Conservation (phyloP, 2,329 filamentous ascomycete genomes). For the Fusarium austroafricanum region DNA sequence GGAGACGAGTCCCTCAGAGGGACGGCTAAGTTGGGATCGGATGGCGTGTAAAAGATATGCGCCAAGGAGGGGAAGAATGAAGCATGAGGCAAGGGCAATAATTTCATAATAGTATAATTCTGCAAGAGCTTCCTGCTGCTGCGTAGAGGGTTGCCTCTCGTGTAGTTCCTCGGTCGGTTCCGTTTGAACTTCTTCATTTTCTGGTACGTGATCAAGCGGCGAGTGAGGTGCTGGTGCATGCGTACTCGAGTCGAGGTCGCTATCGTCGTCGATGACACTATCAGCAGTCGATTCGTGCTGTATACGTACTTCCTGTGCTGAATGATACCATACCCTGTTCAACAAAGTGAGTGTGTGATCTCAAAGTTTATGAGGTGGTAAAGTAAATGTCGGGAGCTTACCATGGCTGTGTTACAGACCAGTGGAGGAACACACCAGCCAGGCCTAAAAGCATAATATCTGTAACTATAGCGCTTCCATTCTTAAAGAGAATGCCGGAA, state of each 20-base stretch:
- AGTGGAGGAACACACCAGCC: slow-evolving; percentile 88
- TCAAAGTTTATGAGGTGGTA: neutral
- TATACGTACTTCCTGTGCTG: slow-evolving; percentile 72
- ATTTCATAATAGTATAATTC: slow-evolving; percentile 82
- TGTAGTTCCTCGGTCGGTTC: slow-evolving; percentile 31
- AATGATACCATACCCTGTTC: slow-evolving; percentile 71
- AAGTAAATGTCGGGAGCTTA: slow-evolving; percentile 54
- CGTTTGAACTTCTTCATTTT: slow-evolving; percentile 49
- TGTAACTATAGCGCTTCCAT: slow-evolving; percentile 85
- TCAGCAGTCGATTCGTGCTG: slow-evolving; percentile 59
- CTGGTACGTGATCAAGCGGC: slow-evolving; percentile 58
- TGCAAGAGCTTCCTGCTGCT: slow-evolving; percentile 58
- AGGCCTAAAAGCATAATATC: slow-evolving; percentile 85
- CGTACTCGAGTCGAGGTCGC: slow-evolving; percentile 52
- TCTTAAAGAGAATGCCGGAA: slow-evolving; percentile 85
- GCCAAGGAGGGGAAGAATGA: slow-evolving; percentile 80
- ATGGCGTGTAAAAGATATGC: slow-evolving; percentile 87
- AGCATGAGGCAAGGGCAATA: slow-evolving; percentile 80
- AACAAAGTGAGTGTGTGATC: slow-evolving; percentile 11
- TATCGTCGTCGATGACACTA: slow-evolving; percentile 59
- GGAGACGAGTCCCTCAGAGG: slow-evolving; percentile 87
- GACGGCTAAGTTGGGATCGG: slow-evolving; percentile 81
- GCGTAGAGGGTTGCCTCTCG: slow-evolving; percentile 28
- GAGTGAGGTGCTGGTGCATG: slow-evolving; percentile 32
- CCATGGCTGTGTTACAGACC: slow-evolving; percentile 93